These are phyloP conservation scores for Lachnellula arida DNA, from an alignment of 2,329 filamentous ascomycete genomes.

Conservation along the genomic window DNA sequence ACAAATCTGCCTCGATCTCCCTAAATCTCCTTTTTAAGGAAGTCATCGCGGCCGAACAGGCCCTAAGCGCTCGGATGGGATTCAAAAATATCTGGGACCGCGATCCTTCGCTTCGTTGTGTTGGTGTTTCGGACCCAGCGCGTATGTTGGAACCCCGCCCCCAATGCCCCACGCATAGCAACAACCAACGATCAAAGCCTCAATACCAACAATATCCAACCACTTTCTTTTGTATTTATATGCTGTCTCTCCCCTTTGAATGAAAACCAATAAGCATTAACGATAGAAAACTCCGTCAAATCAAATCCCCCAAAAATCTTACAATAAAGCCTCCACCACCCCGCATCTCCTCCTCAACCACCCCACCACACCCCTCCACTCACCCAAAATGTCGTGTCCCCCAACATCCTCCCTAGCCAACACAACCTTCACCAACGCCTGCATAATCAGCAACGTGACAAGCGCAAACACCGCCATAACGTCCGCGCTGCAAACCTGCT, in stretches of 20 bases:
- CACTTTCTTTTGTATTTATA: background rate
- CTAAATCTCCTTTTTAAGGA: too few species aligned
- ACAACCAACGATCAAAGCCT: background rate
- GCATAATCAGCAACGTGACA: background rate
- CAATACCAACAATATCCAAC: too few species aligned
- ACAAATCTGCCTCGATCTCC: too few species aligned
- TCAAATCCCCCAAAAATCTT: background rate
- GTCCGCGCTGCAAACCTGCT: background rate
- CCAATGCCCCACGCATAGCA: background rate
- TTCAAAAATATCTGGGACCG: too few species aligned
- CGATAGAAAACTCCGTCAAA: background rate
- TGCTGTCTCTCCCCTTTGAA: background rate
- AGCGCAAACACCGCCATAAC: background rate
- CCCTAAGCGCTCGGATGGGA: too few species aligned
- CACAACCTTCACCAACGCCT: background rate
- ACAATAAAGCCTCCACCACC: background rate
- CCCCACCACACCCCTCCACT: too few species aligned
- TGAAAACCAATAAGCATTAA: too few species aligned
- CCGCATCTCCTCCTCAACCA: background rate
- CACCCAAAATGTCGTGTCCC: background rate
- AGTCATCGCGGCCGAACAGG: too few species aligned
- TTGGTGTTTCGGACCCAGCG: background rate
- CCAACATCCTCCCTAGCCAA: background rate
- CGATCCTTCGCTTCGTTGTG: background rate
- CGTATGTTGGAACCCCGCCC: background rate